Percentiles rank a stretch among this genome's conserved stretches.
Evolutionary conservation across 2,329 filamentous ascomycete species (phyloP).

Genomic region (Domatiomyces globalis): DNA sequence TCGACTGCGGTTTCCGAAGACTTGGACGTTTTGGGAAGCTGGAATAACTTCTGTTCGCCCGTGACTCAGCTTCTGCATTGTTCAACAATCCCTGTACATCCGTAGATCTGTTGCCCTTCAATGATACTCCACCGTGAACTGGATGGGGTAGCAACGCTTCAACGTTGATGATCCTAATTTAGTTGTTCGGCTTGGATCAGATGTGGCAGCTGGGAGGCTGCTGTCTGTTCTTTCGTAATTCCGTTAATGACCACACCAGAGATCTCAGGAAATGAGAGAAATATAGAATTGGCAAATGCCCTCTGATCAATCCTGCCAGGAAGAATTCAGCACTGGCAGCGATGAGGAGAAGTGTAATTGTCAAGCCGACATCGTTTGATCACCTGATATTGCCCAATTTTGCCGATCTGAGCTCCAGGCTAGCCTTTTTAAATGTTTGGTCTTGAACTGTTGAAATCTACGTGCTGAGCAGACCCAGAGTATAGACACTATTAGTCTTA

Average conservation of each 20-base stretch:
- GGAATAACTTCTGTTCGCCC: not conserved
- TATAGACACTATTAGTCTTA: too few species aligned
- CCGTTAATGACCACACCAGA: not conserved
- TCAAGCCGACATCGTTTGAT: slow-evolving; percentile 17
- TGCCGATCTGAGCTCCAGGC: slow-evolving; percentile 18
- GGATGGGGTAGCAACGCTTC: not conserved
- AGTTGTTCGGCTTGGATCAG: not conserved
- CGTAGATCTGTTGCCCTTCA: not conserved
- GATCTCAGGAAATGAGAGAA: not conserved
- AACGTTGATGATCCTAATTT: too few species aligned
- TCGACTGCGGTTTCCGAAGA: not conserved
- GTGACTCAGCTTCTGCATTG: not conserved
- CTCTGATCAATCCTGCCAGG: slow-evolving; percentile 3
- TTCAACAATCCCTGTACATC: not conserved
- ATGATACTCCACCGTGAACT: not conserved
- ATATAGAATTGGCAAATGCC: not conserved
- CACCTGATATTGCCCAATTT: slow-evolving; percentile 10
- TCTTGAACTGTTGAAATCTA: too few species aligned
- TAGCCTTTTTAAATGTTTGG: not conserved
- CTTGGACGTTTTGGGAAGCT: not conserved
- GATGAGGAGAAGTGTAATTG: slow-evolving; percentile 13
- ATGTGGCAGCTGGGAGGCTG: slow-evolving; percentile 4
- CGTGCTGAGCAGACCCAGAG: too few species aligned
- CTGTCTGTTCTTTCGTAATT: not conserved
- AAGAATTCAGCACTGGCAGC: slow-evolving; percentile 12